Conservation (phyloP, 2,329 filamentous ascomycete species). For the Neospermospora avenae region DNA sequence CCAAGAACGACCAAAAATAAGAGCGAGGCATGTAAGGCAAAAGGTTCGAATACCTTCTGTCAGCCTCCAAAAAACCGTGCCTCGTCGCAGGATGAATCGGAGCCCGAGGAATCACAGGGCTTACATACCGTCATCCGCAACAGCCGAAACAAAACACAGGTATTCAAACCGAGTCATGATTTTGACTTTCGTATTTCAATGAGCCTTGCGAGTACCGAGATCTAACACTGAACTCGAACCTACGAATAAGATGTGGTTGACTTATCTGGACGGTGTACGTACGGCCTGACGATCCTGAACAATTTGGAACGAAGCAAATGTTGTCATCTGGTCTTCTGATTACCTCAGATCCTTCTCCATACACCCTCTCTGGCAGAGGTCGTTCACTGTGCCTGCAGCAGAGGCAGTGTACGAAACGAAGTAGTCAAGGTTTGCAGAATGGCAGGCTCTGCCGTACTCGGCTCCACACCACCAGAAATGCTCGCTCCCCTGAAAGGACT, state of each 20-base stretch:
- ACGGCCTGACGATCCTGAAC: constrained; percentile 19
- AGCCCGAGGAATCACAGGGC: background rate
- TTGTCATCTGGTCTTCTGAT: constrained; percentile 16
- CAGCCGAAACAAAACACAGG: background rate
- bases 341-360: background rate
- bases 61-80: background rate
- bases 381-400: constrained; percentile 1
- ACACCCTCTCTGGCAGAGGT: background rate
- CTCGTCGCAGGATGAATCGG: background rate
- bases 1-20: background rate
- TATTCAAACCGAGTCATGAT: constrained; percentile 6
- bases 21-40: background rate
- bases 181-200: background rate
- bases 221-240: constrained; percentile 7
- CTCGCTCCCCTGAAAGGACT: background rate
- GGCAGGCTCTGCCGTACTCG: background rate
- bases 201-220: constrained; percentile 5
- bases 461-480: constrained; percentile 10
- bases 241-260: constrained; percentile 22
- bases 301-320: no score
- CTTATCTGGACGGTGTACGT: constrained; percentile 25
- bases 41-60: background rate
- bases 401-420: no score
- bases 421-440: background rate
- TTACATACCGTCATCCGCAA: background rate